Conservation (phyloP, 2,329 filamentous ascomycete genomes). For the Trichophaea hybrida region DNA sequence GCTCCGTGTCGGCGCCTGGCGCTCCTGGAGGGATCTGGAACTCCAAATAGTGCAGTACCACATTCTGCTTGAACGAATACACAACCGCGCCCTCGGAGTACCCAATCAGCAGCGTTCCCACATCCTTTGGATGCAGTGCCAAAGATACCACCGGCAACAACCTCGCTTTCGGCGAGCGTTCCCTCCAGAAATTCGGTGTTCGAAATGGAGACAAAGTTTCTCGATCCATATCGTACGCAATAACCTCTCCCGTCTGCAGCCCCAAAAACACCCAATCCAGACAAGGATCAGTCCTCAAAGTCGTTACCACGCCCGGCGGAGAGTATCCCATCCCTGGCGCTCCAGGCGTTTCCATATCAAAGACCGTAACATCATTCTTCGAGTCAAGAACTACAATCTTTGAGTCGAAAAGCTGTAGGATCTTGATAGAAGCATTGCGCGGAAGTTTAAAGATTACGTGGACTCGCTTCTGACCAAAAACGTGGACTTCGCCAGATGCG, state of each 20-base stretch:
- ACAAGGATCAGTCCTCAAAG: conserved; percentile 69
- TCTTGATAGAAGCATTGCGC: conserved; percentile 58
- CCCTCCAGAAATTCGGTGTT: conserved; percentile 75
- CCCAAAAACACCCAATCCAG: conserved; percentile 88
- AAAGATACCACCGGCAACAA: conserved; percentile 57
- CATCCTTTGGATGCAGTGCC: conserved; percentile 77
- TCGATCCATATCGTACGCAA: conserved; percentile 86
- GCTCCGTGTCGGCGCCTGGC: conserved; percentile 60
- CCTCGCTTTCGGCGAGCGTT: conserved; percentile 52
- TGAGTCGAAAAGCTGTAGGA: conserved; percentile 71
- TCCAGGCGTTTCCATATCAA: conserved; percentile 38
- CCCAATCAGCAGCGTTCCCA: conserved; percentile 81
- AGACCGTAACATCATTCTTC: conserved; percentile 73
- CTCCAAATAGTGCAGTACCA: conserved; percentile 61
- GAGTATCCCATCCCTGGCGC: conserved; percentile 29
- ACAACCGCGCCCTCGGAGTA: conserved; percentile 77
- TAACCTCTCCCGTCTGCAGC: conserved; percentile 64
- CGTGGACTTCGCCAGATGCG: conserved; percentile 72
- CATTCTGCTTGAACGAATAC: conserved; percentile 89
- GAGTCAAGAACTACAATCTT: conserved; percentile 72
- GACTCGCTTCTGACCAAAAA: conserved; percentile 72
- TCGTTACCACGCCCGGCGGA: conserved; percentile 60
- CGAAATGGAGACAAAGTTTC: conserved; percentile 55
- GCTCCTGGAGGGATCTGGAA: conserved; percentile 72
- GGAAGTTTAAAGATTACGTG: conserved; percentile 58